Conservation (phyloP, 2,329 filamentous ascomycete genomes). For the Hypoxylon sp. region DNA sequence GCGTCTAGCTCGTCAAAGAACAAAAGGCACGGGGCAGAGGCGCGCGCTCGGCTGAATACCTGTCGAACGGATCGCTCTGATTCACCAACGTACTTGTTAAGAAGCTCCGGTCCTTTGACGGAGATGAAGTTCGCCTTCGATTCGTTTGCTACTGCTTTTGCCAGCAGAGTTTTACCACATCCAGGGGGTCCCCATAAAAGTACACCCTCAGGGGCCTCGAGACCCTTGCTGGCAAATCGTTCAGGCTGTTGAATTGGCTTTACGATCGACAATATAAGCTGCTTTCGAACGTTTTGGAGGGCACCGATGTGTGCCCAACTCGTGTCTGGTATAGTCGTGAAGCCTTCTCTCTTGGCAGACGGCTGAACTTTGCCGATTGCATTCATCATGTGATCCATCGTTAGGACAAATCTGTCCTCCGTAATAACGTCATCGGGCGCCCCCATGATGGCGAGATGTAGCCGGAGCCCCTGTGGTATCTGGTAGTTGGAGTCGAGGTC, state of each 20-base stretch:
- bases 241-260: constrained; percentile 86
- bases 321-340: constrained; percentile 91
- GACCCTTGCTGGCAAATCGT: constrained; percentile 78
- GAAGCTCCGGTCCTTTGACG: constrained; percentile 92
- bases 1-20: constrained; percentile 99
- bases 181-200: constrained; percentile 96
- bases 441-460: constrained; percentile 38
- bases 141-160: constrained; percentile 95
- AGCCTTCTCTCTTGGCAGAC: constrained; percentile 90
- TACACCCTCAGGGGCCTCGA: constrained; percentile 83
- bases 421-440: constrained; percentile 37
- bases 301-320: constrained; percentile 95
- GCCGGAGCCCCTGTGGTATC: constrained; percentile 23
- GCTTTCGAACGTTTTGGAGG: constrained; percentile 77
- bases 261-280: constrained; percentile 86
- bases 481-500: constrained; percentile 36
- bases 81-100: constrained; percentile 98
- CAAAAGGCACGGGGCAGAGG: constrained; percentile 88
- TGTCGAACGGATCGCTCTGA: constrained; percentile 92
- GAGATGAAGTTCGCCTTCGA: constrained; percentile 98
- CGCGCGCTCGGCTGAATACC: constrained; percentile 87
- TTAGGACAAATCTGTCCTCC: constrained; percentile 43
- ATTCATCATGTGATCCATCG: constrained; percentile 72
- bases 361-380: constrained; percentile 80
- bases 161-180: constrained; percentile 95